These are phyloP conservation scores for Salvia splendens DNA, from an alignment of 257 asterid species.

Conservation along the genomic window DNA sequence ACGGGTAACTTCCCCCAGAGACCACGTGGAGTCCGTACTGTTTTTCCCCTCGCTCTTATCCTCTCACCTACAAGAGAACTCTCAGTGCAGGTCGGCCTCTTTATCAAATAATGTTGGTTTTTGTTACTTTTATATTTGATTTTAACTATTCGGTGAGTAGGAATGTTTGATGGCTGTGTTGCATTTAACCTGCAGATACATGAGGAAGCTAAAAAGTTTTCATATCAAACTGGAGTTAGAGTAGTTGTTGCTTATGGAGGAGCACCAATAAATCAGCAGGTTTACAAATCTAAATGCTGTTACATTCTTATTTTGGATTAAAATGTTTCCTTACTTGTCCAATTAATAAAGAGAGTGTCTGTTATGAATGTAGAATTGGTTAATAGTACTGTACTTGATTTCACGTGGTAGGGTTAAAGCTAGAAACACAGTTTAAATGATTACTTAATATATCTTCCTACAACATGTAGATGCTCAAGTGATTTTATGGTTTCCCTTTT, in stretches of 20 bases:
- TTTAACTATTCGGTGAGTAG: neutral
- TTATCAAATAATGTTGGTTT: neutral
- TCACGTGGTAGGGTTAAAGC: neutral
- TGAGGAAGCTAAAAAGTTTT: conserved; percentile 74
- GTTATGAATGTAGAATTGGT: neutral
- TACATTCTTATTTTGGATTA: neutral
- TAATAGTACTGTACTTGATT: neutral
- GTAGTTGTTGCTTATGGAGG: conserved; percentile 89
- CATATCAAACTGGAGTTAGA: conserved; percentile 74
- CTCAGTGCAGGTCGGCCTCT: conserved; percentile 65
- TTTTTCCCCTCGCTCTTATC: conserved; percentile 78
- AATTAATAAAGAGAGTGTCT: neutral
- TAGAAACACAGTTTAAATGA: too few species aligned
- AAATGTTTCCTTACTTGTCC: neutral
- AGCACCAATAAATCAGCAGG: conserved; percentile 84
- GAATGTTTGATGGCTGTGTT: conserved; percentile 16
- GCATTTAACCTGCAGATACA: conserved; percentile 61
- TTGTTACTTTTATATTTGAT: neutral
- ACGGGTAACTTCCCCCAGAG: conserved; percentile 55
- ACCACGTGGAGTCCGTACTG: conserved; percentile 73
- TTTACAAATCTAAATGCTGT: conserved; percentile 13
- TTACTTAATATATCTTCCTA: too few species aligned
- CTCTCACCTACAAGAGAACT: conserved; percentile 91
- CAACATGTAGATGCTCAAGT: conserved; percentile 10
- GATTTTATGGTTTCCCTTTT: neutral